Conservation (phyloP, 352 stramenopile species). For the Phytopythium sindhum region DNA sequence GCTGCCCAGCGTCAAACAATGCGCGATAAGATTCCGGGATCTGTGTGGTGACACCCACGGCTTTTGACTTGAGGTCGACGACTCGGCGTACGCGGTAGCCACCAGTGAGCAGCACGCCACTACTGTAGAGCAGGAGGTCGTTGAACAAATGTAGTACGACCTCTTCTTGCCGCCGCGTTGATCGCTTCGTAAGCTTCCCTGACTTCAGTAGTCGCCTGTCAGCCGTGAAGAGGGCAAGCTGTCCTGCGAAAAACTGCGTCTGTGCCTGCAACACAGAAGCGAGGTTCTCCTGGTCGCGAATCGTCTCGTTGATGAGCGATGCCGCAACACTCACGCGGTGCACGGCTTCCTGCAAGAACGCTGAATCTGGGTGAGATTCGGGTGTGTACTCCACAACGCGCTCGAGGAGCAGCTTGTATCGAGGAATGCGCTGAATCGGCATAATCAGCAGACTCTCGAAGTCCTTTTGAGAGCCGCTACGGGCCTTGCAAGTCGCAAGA, state of each 20-base stretch:
- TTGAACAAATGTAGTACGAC: conserved; percentile 87
- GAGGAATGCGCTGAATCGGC: conserved; percentile 90
- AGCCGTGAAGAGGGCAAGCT: conserved; percentile 67
- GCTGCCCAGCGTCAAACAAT: conserved; percentile 39
- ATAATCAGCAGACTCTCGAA: conserved; percentile 90
- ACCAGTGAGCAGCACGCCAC: conserved; percentile 58
- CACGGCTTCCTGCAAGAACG: conserved; percentile 59
- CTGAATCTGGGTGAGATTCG: conserved; percentile 50
- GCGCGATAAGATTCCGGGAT: conserved; percentile 47
- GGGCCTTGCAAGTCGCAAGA: conserved; percentile 48
- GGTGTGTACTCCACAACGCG: conserved; percentile 71
- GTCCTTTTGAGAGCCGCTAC: conserved; percentile 51
- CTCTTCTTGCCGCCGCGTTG: conserved; percentile 73
- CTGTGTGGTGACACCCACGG: conserved; percentile 58
- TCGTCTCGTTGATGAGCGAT: conserved; percentile 82
- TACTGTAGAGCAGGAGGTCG: conserved; percentile 81
- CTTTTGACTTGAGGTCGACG: conserved; percentile 71
- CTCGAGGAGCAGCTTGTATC: conserved; percentile 89
- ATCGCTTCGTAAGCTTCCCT: conserved; percentile 81
- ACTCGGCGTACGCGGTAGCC: conserved; percentile 70
- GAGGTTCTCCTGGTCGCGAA: conserved; percentile 78
- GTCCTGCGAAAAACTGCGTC: conserved; percentile 69
- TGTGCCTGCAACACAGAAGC: conserved; percentile 77
- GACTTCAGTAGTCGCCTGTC: conserved; percentile 58
- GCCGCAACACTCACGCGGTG: conserved; percentile 53